These are phyloP conservation scores for Graphilbum ipis-grandicollis DNA, from an alignment of 2,329 filamentous ascomycete genomes.

Conservation along the genomic window DNA sequence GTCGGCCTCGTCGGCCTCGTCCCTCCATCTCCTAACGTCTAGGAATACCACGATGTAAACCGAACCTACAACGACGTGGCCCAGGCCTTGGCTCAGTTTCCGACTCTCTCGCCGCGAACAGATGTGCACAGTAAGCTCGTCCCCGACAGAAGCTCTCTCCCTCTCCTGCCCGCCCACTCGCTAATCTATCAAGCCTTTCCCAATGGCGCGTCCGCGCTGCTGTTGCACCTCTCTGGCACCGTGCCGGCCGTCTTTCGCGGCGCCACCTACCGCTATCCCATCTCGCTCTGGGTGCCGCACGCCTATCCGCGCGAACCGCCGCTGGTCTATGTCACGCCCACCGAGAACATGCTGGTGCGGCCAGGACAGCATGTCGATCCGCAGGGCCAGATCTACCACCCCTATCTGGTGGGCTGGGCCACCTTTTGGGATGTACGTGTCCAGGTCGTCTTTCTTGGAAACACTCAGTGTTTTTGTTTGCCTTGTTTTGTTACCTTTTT, in stretches of 20 bases:
- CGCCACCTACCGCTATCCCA: slow-evolving; percentile 74
- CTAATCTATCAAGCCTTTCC: slow-evolving; percentile 50
- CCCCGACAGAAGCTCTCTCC: not conserved
- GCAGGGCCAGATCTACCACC: slow-evolving; percentile 88
- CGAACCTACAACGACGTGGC: slow-evolving; percentile 86
- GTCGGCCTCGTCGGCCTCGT: not conserved
- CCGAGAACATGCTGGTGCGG: slow-evolving; percentile 72
- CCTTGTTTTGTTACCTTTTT: not conserved
- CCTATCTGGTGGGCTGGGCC: slow-evolving; percentile 79
- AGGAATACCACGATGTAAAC: slow-evolving; percentile 91
- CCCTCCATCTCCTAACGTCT: slow-evolving; percentile 7
- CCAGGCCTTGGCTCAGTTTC: slow-evolving; percentile 60
- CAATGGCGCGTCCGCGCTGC: slow-evolving; percentile 68
- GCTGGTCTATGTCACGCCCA: slow-evolving; percentile 75
- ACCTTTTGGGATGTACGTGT: slow-evolving; percentile 74
- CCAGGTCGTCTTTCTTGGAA: no score
- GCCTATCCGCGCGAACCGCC: slow-evolving; percentile 76
- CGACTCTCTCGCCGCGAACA: slow-evolving; percentile 68
- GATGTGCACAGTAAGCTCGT: slow-evolving; percentile 72
- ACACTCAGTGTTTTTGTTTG: no score
- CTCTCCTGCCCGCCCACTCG: no score
- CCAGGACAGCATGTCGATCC: slow-evolving; percentile 90
- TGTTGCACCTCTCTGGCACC: slow-evolving; percentile 74
- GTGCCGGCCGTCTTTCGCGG: slow-evolving; percentile 85
- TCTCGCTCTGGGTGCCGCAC: slow-evolving; percentile 87